Conservation (phyloP, 2,329 filamentous ascomycete genomes). For the Thyridium curvatum region DNA sequence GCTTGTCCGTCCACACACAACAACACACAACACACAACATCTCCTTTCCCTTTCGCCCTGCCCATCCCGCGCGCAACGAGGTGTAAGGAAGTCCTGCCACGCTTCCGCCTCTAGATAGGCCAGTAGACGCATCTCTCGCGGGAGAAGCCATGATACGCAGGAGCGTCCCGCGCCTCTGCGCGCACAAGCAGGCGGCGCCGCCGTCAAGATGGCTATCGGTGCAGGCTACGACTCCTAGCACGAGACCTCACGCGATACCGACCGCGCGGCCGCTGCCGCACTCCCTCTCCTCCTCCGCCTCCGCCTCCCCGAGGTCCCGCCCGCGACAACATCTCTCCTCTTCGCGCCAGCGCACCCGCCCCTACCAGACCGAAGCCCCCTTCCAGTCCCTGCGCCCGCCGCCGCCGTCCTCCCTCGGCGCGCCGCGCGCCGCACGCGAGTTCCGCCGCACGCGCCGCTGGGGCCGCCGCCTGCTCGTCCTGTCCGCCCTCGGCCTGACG, state of each 20-base stretch:
- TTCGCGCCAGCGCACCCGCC: too few relatives aligned
- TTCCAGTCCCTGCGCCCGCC: conserved; percentile 69
- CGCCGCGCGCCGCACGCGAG: conserved; percentile 61
- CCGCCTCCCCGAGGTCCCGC: neutral
- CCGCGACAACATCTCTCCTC: too few relatives aligned
- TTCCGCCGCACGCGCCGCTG: conserved; percentile 68
- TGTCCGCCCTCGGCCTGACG: conserved; percentile 52
- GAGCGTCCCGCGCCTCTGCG: too few relatives aligned
- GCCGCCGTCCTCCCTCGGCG: conserved; percentile 70
- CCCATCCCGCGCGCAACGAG: too few relatives aligned
- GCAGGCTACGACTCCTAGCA: too few relatives aligned
- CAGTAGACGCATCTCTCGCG: too few relatives aligned
- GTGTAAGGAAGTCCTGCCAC: too few relatives aligned
- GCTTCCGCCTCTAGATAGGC: too few relatives aligned
- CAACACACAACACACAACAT: too few relatives aligned
- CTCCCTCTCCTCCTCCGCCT: conserved; percentile 5
- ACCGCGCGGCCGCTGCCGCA: conserved; percentile 3
- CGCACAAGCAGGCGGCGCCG: conserved; percentile 23
- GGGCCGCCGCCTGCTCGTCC: conserved; percentile 64
- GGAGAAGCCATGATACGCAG: too few relatives aligned
- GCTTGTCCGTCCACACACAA: too few relatives aligned
- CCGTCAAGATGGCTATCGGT: conserved; percentile 32
- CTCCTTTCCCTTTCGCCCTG: too few relatives aligned
- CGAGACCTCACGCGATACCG: neutral
- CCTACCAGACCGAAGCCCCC: conserved; percentile 24